Conservation (phyloP, 2,329 filamentous ascomycete species). For the Beauveria australis region DNA sequence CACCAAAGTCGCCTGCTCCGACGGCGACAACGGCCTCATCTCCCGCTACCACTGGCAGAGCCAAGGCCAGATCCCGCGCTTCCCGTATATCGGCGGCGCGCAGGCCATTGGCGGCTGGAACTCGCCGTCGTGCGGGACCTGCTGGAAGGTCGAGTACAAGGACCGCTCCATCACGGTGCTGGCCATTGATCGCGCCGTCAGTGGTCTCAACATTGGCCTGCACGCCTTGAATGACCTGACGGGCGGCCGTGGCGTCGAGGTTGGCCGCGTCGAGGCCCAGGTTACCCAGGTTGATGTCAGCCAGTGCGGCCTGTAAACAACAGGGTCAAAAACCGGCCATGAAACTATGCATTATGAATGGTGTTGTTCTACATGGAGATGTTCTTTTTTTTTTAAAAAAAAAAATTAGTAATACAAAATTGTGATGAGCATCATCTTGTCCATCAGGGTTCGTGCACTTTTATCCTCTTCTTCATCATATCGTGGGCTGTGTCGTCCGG, state of each 20-base stretch:
- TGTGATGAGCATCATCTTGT: neutral
- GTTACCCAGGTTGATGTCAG: slow-evolving; percentile 34
- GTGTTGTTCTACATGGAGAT: neutral
- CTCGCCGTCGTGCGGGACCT: slow-evolving; percentile 48
- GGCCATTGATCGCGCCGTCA: slow-evolving; percentile 43
- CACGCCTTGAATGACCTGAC: slow-evolving; percentile 49
- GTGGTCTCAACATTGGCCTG: slow-evolving; percentile 50
- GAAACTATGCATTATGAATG: neutral
- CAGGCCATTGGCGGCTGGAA: slow-evolving; percentile 47
- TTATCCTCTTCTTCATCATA: neutral
- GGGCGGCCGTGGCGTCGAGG: slow-evolving; percentile 35
- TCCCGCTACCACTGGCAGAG: slow-evolving; percentile 51
- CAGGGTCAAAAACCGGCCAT: no score
- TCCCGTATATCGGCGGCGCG: slow-evolving; percentile 48
- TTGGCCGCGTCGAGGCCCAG: slow-evolving; percentile 45
- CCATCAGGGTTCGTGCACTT: neutral
- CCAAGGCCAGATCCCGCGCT: slow-evolving; percentile 41
- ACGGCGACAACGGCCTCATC: slow-evolving; percentile 59
- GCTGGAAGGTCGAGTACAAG: slow-evolving; percentile 47
- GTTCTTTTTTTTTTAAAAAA: neutral
- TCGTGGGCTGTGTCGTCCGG: neutral
- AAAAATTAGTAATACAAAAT: neutral
- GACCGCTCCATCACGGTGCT: slow-evolving; percentile 45
- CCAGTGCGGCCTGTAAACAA: slow-evolving; percentile 34
- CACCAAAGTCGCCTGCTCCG: slow-evolving; percentile 54